Evolutionary conservation across 768 basidiomycete species (phyloP).

Genomic region (Boletales sp.): DNA sequence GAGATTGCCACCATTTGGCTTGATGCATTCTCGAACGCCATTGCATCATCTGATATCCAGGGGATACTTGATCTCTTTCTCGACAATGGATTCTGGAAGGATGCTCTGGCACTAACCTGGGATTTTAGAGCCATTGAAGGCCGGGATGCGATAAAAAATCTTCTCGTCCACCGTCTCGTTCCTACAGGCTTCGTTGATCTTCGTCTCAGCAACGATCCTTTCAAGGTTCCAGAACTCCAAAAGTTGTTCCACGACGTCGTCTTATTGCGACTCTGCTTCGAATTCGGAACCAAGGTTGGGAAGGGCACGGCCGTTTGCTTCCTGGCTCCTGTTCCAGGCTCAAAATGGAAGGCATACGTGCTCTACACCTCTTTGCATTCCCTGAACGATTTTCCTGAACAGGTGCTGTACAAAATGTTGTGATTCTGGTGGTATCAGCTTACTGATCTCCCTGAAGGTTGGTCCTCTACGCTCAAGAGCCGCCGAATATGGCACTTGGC

Average conservation of each 20-base stretch:
- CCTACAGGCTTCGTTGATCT: constrained; percentile 18
- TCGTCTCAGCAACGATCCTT: constrained; percentile 16
- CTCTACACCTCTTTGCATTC: constrained; percentile 60
- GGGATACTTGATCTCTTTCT: constrained; percentile 27
- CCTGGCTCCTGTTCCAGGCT: constrained; percentile 43
- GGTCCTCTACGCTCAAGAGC: constrained; percentile 42
- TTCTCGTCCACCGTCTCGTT: constrained; percentile 38
- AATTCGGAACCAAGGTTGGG: constrained; percentile 49
- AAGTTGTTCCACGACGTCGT: constrained; percentile 50
- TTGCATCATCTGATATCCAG: constrained; percentile 14
- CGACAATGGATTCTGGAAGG: constrained; percentile 45
- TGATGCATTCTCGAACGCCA: constrained; percentile 18
- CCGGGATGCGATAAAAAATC: constrained; percentile 33
- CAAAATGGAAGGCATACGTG: constrained; percentile 56
- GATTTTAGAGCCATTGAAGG: constrained; percentile 51
- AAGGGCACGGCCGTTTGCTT: constrained; percentile 51
- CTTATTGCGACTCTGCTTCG: constrained; percentile 55
- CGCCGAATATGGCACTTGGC: constrained; percentile 56
- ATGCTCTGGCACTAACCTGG: constrained; percentile 51
- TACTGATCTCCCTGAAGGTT: constrained; percentile 7
- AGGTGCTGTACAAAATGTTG: constrained; percentile 17
- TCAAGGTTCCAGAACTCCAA: constrained; percentile 32
- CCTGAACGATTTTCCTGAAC: constrained; percentile 54
- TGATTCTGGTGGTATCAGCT: background rate
- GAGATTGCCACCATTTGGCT: constrained; percentile 27